Percentiles rank a stretch among this genome's conserved stretches.
Evolutionary conservation across 306 rosid species (phyloP).

Genomic region (Spatholobus suberectus): DNA sequence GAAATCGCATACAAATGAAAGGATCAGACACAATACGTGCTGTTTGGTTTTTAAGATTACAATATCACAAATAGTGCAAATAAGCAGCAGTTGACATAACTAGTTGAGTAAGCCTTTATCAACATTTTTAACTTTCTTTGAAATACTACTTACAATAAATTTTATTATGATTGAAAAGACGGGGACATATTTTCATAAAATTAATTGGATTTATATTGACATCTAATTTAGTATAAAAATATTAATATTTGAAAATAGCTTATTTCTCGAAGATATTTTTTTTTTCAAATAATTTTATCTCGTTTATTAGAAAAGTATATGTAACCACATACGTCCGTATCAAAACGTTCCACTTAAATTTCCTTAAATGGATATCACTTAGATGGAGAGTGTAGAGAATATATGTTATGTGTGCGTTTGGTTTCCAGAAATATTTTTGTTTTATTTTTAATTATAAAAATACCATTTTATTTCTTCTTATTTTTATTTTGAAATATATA

Average conservation of each 20-base stretch:
- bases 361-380: neutral
- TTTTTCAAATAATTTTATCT: neutral
- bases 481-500: too few species aligned
- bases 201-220: neutral
- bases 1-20: neutral
- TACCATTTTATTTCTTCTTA: too few species aligned
- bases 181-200: neutral
- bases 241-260: neutral
- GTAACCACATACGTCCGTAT: neutral
- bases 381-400: neutral
- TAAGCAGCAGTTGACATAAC: too few species aligned
- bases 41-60: neutral
- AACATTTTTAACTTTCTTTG: too few species aligned
- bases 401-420: neutral
- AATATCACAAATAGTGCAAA: neutral
- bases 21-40: neutral
- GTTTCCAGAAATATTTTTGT: neutral
- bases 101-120: too few species aligned
- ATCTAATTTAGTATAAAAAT: neutral
- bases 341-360: neutral
- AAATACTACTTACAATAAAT: too few species aligned
- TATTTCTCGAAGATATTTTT: neutral
- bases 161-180: neutral
- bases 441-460: neutral
- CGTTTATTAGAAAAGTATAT: neutral